Evolutionary conservation across 2,329 filamentous ascomycete species (phyloP).

Genomic region (Knufia petricola): DNA sequence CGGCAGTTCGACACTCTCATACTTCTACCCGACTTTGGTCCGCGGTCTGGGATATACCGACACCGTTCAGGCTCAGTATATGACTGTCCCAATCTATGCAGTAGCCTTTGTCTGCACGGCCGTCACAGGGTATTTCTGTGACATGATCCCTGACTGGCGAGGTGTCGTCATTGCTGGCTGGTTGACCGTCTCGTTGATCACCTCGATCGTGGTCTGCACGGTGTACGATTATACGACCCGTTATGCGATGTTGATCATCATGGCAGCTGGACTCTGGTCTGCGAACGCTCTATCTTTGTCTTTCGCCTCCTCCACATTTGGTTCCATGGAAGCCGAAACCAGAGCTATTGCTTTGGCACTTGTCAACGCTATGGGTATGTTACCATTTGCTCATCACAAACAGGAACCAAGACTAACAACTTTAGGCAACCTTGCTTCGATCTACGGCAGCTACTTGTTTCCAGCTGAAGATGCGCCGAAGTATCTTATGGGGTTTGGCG

Average conservation of each 20-base stretch:
- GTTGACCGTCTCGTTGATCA: constrained; percentile 60
- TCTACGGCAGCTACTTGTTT: constrained; percentile 48
- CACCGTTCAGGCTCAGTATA: constrained; percentile 31
- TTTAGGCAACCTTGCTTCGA: constrained; percentile 42
- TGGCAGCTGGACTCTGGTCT: constrained; percentile 68
- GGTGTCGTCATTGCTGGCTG: constrained; percentile 60
- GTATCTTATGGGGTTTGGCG: constrained; percentile 38
- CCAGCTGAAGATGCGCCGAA: constrained; percentile 41
- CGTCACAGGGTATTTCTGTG: constrained; percentile 59
- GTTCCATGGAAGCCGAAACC: constrained; percentile 39
- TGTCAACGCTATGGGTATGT: constrained; percentile 41
- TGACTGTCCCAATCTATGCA: constrained; percentile 56
- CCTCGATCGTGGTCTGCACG: constrained; percentile 62
- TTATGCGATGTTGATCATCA: constrained; percentile 72
- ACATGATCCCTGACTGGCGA: constrained; percentile 63
- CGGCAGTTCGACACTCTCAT: constrained; percentile 32
- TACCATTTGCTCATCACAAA: no score
- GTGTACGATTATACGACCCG: constrained; percentile 58
- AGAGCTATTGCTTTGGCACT: constrained; percentile 45
- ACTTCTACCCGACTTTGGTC: constrained; percentile 36
- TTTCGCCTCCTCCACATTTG: constrained; percentile 45
- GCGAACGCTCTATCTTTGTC: constrained; percentile 52
- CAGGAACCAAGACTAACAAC: no score
- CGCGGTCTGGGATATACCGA: constrained; percentile 33
- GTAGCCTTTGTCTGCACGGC: constrained; percentile 53